phyloP scores from a whole-genome alignment of 768 basidiomycete genomes.

The Cystoderma amianthinum region DNA sequence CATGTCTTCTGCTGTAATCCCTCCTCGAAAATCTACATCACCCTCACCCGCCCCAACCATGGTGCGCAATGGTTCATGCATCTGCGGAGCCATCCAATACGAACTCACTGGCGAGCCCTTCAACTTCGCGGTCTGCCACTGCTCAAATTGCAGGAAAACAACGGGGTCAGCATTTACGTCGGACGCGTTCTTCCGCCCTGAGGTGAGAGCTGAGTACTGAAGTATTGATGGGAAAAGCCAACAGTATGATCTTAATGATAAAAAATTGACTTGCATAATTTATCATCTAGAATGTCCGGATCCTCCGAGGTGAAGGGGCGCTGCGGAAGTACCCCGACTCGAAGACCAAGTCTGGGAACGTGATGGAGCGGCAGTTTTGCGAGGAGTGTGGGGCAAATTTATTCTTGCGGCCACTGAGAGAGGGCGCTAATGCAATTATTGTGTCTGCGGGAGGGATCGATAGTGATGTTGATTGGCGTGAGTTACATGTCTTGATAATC shows the following conservation, averaged over 20 bases:
- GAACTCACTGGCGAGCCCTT: conserved; percentile 26
- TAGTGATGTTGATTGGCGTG: not conserved
- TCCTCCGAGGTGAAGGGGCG: conserved; percentile 19
- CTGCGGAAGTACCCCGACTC: conserved; percentile 19
- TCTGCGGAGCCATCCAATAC: conserved; percentile 29
- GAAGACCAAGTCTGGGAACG: conserved; percentile 19
- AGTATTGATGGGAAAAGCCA: not conserved
- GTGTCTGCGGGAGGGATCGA: not conserved
- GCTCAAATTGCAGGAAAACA: conserved; percentile 33
- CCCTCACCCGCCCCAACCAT: too few relatives aligned
- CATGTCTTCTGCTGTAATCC: too few relatives aligned
- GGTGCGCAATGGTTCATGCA: conserved; percentile 27
- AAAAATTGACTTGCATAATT: conserved; percentile 1
- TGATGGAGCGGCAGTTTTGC: conserved; percentile 26
- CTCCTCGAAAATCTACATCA: too few relatives aligned
- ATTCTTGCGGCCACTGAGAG: conserved; percentile 7
- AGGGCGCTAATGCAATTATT: not conserved
- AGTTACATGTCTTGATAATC: too few relatives aligned
- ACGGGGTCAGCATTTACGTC: conserved; percentile 34
- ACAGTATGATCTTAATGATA: too few relatives aligned
- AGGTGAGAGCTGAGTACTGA: conserved; percentile 19
- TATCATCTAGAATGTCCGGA: conserved; percentile 13
- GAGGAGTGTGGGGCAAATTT: conserved; percentile 27
- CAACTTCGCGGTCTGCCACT: conserved; percentile 32
- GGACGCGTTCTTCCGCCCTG: conserved; percentile 24